phyloP scores from a whole-genome alignment of 441 rosid species.

The Corymbia calophylla region DNA sequence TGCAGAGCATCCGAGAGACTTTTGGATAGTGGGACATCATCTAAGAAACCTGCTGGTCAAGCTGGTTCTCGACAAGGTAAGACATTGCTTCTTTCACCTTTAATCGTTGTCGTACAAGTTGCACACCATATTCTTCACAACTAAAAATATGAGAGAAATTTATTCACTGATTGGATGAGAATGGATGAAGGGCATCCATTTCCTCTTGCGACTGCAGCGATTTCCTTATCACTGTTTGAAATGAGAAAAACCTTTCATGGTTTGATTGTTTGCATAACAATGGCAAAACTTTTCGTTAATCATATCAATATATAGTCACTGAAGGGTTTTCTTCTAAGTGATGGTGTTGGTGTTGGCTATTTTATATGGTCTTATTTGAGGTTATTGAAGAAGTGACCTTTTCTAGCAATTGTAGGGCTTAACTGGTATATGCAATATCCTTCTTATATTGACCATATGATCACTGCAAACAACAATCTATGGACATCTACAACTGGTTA shows the following conservation, averaged over 20 bases:
- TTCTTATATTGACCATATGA: neutral
- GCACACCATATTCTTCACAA: neutral
- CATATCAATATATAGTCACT: neutral
- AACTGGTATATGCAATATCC: neutral
- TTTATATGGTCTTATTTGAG: neutral
- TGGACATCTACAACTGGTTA: neutral
- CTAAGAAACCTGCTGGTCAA: conserved; percentile 63
- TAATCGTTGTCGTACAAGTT: neutral
- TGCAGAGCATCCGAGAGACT: conserved; percentile 62
- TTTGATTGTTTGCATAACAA: neutral
- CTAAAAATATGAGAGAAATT: neutral
- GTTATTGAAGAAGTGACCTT: neutral
- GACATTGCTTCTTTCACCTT: neutral
- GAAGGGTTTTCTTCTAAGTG: neutral
- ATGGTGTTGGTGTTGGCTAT: neutral
- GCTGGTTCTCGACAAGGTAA: conserved; percentile 53
- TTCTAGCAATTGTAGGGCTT: neutral
- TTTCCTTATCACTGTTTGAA: neutral
- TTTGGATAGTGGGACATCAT: conserved; percentile 43
- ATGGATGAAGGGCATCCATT: neutral
- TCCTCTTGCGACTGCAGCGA: neutral
- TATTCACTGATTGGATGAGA: neutral
- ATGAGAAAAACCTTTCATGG: neutral
- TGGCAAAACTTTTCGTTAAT: neutral
- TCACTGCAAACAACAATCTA: neutral